A percentile compares a stretch with the other conserved stretches of the same genome.
Conservation (phyloP, 2,329 filamentous ascomycete genomes). For the Alternaria solani region DNA sequence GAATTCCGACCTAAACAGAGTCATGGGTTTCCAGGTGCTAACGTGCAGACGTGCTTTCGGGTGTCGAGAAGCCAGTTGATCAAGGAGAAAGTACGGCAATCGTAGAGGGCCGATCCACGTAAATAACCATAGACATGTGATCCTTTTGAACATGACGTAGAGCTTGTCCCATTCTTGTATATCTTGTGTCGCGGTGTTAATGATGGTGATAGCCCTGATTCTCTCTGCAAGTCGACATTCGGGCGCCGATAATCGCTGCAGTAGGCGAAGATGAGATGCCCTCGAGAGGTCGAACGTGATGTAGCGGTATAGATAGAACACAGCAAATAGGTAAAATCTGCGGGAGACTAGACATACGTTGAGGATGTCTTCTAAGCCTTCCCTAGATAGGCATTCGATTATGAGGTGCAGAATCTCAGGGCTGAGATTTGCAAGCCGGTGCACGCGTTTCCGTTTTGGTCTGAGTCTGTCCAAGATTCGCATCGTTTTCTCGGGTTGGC, state of each 20-base stretch:
- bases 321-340: constrained; percentile 2
- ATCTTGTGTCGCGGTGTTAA: not conserved
- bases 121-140: not conserved
- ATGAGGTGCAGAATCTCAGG: constrained; percentile 3
- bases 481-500: not conserved
- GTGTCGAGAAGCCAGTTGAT: not conserved
- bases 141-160: not conserved
- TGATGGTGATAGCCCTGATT: not conserved
- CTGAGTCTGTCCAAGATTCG: not conserved
- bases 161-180: not conserved
- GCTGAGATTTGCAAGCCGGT: not conserved
- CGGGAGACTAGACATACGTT: constrained; percentile 8
- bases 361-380: not conserved
- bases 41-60: constrained; percentile 1
- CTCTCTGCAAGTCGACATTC: constrained; percentile 3
- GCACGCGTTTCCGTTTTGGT: not conserved
- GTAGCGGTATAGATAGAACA: constrained; percentile 7
- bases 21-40: not conserved
- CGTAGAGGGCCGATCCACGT: constrained; percentile 2
- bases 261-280: not conserved
- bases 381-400: constrained; percentile 1
- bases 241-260: not conserved
- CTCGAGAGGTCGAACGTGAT: not conserved
- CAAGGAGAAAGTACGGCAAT: constrained; percentile 3
- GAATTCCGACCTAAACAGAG: not conserved